Base-by-base conservation (phyloP, 2,329 filamentous ascomycete genomes). In the Curvularia lunata region DNA sequence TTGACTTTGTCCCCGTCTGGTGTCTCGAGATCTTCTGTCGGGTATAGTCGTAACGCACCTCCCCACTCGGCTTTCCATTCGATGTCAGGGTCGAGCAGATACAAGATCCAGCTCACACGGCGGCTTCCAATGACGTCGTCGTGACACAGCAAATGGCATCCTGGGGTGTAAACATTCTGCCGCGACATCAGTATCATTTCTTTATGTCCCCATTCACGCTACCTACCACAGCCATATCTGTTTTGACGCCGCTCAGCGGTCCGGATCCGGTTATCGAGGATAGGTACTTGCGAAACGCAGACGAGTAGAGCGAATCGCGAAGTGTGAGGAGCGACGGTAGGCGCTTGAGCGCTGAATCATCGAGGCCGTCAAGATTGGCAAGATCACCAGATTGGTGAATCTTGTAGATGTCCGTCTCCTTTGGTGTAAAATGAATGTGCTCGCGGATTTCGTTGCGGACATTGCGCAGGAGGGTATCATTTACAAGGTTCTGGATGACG, bases 351-450 rank as follows among this genome's bases (percentile, higher is more conserved):
- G 93, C 92, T 7, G 88, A 88, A 74, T 96, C 89, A 61, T 96
- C 91, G 42, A 99, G 86, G 23, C 95, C 95, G 78, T 97, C 94
- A 57, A 99, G 87, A 79, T 99, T 99, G 46, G 95, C 95, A 32
- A 99, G 85, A 76, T 99, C 95, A 65, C 95, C 95, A 4, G 94
- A 98, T 82, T 99, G 95, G 84, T 97, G 93, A 74, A 99, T 98
- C 80, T 96, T 97, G 85, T 99, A 99, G 70, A 99, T 99, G 77
- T 99, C 95, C 47, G 95, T 99, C 79, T 99, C 95, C 78, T 99
- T 99, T 69, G 93, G 93, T 12, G 95, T 97, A 81, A 99, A 99
- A 66, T 91, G 88, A 66, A 99, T 91, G 74, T 97, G 93, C 67
- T 90, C 84, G 77, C 89, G 89, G 77, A 98, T 94, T 80, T 99